Percentiles rank a stretch among this genome's conserved stretches.
phyloP scores from a whole-genome alignment of 441 rosid genomes.

The Aleurites moluccanus region DNA sequence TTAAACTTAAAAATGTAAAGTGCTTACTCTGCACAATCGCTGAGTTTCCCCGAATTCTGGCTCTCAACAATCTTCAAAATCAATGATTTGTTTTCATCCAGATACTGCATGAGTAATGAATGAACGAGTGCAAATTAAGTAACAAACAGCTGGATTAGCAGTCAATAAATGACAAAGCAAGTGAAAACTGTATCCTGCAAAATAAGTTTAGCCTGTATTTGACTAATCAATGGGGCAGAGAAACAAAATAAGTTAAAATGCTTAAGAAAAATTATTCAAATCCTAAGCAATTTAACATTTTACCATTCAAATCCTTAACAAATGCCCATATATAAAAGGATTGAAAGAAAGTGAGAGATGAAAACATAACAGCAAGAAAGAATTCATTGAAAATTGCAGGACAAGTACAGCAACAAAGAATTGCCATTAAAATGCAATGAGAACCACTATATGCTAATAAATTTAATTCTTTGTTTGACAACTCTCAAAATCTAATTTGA shows the following conservation, averaged over 20 bases:
- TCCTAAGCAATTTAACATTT: background rate
- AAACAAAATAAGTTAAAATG: background rate
- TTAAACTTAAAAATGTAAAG: background rate
- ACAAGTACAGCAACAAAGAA: background rate
- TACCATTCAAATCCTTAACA: background rate
- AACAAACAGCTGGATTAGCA: background rate
- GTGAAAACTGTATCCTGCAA: background rate
- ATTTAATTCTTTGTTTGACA: too few relatives aligned
- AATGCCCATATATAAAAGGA: background rate
- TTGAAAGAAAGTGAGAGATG: background rate
- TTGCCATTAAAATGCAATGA: too few relatives aligned
- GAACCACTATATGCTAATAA: too few relatives aligned
- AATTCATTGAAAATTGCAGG: background rate
- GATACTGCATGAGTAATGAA: slow-evolving; percentile 57
- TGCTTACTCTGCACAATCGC: slow-evolving; percentile 95
- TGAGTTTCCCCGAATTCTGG: slow-evolving; percentile 89
- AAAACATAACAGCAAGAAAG: background rate
- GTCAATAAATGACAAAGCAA: background rate
- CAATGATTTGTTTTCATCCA: slow-evolving; percentile 98
- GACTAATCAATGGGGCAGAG: background rate
- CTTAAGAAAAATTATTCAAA: background rate
- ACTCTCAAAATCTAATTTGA: background rate
- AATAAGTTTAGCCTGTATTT: background rate
- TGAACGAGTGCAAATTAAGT: background rate
- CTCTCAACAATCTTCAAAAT: slow-evolving; percentile 98